Percentiles rank a stretch among this genome's conserved stretches.
Evolutionary conservation across 1,139 yeast genomes (phyloP).

Genomic region (Suhomyces panamericanus): DNA sequence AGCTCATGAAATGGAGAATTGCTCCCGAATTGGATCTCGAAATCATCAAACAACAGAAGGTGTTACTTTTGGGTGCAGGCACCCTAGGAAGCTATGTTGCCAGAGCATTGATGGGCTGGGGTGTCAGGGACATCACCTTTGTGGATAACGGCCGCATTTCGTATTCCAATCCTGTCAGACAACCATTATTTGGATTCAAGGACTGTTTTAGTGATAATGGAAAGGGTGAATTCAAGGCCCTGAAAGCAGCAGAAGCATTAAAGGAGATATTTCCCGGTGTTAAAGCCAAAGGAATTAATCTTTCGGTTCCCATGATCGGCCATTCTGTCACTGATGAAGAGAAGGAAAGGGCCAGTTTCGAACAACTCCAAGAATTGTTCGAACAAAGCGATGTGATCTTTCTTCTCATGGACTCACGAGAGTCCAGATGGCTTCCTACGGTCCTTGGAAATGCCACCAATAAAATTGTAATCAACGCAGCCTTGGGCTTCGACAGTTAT

Average conservation of each 20-base stretch:
- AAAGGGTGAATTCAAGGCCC: conserved; percentile 69
- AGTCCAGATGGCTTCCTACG: conserved; percentile 95
- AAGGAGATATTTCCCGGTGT: conserved; percentile 78
- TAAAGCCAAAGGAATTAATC: conserved; percentile 54
- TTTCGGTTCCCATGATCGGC: conserved; percentile 95
- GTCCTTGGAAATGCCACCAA: conserved; percentile 64
- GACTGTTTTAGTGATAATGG: conserved; percentile 67
- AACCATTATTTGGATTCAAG: conserved; percentile 74
- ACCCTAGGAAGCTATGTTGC: conserved; percentile 93
- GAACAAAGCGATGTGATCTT: conserved; percentile 73
- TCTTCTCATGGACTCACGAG: conserved; percentile 89
- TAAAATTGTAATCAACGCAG: conserved; percentile 85
- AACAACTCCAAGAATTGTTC: conserved; percentile 53
- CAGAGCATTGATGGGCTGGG: conserved; percentile 90
- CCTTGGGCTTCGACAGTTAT: conserved; percentile 91
- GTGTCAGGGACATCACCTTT: conserved; percentile 78
- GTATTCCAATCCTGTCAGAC: conserved; percentile 93
- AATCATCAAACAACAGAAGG: conserved; percentile 55
- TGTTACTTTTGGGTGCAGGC: conserved; percentile 90
- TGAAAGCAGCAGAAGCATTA: conserved; percentile 71
- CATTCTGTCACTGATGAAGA: conserved; percentile 67
- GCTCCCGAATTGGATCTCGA: conserved; percentile 80
- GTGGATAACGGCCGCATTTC: conserved; percentile 90
- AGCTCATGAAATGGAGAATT: conserved; percentile 95
- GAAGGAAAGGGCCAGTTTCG: conserved; percentile 51